Conservation (phyloP, 1,284 basidiomycete genomes). For the Sparassis latifolia region DNA sequence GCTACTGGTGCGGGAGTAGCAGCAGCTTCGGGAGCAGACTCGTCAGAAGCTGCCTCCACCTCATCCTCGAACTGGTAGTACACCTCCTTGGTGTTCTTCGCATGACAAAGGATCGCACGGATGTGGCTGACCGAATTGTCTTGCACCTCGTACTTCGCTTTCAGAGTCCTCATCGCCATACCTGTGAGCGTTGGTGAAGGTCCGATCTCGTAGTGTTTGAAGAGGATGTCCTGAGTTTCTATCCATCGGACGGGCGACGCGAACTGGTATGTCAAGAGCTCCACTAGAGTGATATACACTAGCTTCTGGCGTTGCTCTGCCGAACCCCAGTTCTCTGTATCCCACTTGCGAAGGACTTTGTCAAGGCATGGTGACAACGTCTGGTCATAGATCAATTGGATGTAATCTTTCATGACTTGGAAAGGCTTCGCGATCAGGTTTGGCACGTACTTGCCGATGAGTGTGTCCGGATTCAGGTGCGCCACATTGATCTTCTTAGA, state of each 20-base stretch:
- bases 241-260: slow-evolving; percentile 98
- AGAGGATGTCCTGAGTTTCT: slow-evolving; percentile 95
- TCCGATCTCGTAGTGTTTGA: slow-evolving; percentile 88
- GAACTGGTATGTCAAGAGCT: slow-evolving; percentile 95
- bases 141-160: slow-evolving; percentile 90
- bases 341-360: slow-evolving; percentile 91
- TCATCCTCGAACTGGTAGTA: slow-evolving; percentile 98
- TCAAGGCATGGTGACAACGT: slow-evolving; percentile 91
- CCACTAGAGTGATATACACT: slow-evolving; percentile 93
- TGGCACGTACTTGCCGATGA: slow-evolving; percentile 93
- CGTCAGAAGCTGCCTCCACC: slow-evolving; percentile 42
- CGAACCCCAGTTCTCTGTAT: slow-evolving; percentile 84
- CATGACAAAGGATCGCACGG: slow-evolving; percentile 85
- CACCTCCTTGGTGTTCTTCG: slow-evolving; percentile 94
- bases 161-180: slow-evolving; percentile 93
- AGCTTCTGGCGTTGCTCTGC: slow-evolving; percentile 84
- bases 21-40: slow-evolving; percentile 37
- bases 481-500: slow-evolving; percentile 96
- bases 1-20: slow-evolving; percentile 39
- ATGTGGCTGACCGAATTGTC: slow-evolving; percentile 83
- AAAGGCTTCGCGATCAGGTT: slow-evolving; percentile 96
- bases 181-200: slow-evolving; percentile 94
- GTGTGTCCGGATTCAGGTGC: slow-evolving; percentile 87
- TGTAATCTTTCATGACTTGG: slow-evolving; percentile 84
- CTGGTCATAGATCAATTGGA: slow-evolving; percentile 92